phyloP scores from a whole-genome alignment of 306 rosid species.

The Lathyrus sativus region DNA sequence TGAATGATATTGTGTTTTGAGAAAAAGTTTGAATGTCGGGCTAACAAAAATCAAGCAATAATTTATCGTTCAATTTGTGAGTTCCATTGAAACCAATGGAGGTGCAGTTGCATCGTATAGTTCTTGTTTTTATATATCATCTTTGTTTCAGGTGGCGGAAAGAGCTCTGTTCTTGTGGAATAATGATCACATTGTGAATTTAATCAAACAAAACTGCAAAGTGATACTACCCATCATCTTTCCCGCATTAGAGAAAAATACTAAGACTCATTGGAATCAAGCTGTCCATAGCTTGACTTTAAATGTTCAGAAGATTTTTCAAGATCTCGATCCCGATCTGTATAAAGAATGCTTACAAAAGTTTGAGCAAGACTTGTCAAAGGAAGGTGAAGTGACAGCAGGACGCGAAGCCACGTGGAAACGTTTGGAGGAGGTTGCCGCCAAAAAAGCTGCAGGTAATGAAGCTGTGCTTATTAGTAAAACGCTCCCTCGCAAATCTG shows the following conservation, averaged over 20 bases:
- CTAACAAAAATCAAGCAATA: conserved; percentile 1
- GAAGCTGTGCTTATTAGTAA: conserved; percentile 49
- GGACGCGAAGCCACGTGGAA: conserved; percentile 71
- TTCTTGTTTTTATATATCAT: conserved; percentile 17
- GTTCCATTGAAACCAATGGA: not conserved
- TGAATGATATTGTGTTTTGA: not conserved
- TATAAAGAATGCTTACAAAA: conserved; percentile 63
- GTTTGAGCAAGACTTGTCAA: conserved; percentile 60
- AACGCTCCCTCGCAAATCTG: conserved; percentile 34
- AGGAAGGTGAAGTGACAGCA: conserved; percentile 49
- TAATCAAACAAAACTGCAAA: conserved; percentile 67
- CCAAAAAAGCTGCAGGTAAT: conserved; percentile 51
- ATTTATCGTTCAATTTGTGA: conserved; percentile 12
- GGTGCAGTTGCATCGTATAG: conserved; percentile 1
- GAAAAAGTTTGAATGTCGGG: conserved; percentile 25
- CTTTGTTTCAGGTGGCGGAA: conserved; percentile 67
- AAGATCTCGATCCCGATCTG: conserved; percentile 68
- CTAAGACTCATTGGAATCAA: conserved; percentile 78
- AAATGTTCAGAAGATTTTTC: conserved; percentile 69
- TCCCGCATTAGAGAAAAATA: conserved; percentile 77
- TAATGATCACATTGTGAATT: conserved; percentile 73
- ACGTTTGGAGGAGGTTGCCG: conserved; percentile 68
- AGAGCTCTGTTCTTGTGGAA: conserved; percentile 82
- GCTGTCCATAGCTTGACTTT: conserved; percentile 79
- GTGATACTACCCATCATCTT: conserved; percentile 74